A percentile compares a stretch with the other conserved stretches of the same genome.
Evolutionary conservation across 805 yeast genomes (phyloP).

Genomic region (Candida sanyiensis): DNA sequence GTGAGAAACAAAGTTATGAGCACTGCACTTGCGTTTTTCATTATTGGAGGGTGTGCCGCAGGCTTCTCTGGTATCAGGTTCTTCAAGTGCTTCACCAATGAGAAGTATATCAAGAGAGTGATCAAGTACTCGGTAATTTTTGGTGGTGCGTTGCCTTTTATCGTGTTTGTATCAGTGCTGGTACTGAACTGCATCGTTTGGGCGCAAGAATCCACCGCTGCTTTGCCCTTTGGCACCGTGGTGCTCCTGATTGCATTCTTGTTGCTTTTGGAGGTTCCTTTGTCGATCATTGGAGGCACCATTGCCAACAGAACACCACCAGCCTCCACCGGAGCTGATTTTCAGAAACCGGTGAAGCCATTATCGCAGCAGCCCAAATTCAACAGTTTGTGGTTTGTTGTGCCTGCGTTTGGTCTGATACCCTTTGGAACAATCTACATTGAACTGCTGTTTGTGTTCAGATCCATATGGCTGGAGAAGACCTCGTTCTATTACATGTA

Average conservation of each 20-base stretch:
- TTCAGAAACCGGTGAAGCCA: constrained; percentile 18
- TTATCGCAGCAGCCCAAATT: constrained; percentile 34
- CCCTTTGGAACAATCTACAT: constrained; percentile 82
- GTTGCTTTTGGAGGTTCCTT: constrained; percentile 64
- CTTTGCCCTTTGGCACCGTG: constrained; percentile 75
- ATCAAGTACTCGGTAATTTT: constrained; percentile 34
- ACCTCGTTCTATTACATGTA: constrained; percentile 74
- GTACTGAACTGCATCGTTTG: constrained; percentile 64
- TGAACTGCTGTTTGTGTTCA: constrained; percentile 65
- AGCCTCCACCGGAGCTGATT: constrained; percentile 12
- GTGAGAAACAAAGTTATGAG: constrained; percentile 64
- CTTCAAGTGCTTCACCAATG: constrained; percentile 47
- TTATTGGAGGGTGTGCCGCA: constrained; percentile 67
- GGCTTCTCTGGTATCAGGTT: constrained; percentile 67
- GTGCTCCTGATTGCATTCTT: constrained; percentile 53
- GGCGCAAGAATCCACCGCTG: constrained; percentile 69
- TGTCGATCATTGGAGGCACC: constrained; percentile 69
- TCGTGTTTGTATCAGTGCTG: constrained; percentile 44
- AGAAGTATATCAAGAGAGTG: constrained; percentile 11
- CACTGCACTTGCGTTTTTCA: constrained; percentile 52
- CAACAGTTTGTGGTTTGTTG: constrained; percentile 20
- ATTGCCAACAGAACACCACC: constrained; percentile 35
- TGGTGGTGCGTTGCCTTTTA: constrained; percentile 44
- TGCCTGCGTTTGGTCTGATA: constrained; percentile 56
- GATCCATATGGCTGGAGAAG: constrained; percentile 75